These are phyloP conservation scores for Sphaerulina vaccinii DNA, from an alignment of 2,329 filamentous ascomycete species.

Conservation along the genomic window DNA sequence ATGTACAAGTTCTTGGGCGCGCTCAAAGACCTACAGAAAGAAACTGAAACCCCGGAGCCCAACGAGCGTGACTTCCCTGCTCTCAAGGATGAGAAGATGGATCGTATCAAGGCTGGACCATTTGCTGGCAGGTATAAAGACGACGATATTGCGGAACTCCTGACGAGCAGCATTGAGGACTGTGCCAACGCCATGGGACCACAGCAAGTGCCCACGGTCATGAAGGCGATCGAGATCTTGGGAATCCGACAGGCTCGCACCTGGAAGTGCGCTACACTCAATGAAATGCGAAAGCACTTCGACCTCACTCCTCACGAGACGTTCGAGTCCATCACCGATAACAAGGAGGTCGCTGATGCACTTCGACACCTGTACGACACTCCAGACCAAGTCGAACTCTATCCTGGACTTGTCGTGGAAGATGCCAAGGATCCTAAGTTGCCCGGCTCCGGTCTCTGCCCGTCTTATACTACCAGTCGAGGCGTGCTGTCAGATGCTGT, in stretches of 20 bases:
- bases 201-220: conserved; percentile 57
- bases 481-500: conserved; percentile 62
- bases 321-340: conserved; percentile 60
- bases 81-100: conserved; percentile 31
- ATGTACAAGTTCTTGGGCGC: conserved; percentile 33
- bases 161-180: conserved; percentile 61
- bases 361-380: conserved; percentile 61
- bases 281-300: conserved; percentile 66
- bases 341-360: conserved; percentile 55
- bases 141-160: conserved; percentile 56
- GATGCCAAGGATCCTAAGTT: conserved; percentile 53
- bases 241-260: conserved; percentile 62
- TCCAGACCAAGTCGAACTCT: conserved; percentile 67
- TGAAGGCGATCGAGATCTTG: conserved; percentile 62
- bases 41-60: conserved; percentile 34
- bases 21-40: conserved; percentile 30
- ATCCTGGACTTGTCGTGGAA: conserved; percentile 66
- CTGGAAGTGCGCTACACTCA: conserved; percentile 62
- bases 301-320: conserved; percentile 56
- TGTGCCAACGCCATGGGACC: conserved; percentile 61
- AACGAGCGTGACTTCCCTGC: conserved; percentile 36
- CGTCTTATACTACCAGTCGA: conserved; percentile 55
- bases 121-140: conserved; percentile 56
- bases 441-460: conserved; percentile 55
- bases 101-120: conserved; percentile 33